Evolutionary conservation across 306 rosid genomes (phyloP), one percentile per base, ranked within the genome.

Genomic region (Arachis stenosperma): DNA sequence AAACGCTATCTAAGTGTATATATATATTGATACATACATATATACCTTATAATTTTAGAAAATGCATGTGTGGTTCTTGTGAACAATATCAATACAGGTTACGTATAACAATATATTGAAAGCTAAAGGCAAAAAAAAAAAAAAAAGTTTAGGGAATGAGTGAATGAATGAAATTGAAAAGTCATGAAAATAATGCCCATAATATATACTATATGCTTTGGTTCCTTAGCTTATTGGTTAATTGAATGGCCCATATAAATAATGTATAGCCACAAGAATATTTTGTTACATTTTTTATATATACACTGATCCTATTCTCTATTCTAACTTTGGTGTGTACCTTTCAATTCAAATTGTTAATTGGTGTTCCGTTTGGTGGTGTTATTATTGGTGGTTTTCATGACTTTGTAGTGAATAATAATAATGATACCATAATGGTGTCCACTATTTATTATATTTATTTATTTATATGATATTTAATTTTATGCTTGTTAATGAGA

Each of bases 81-180:
- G 76, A 71, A 52, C 30, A 33, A 83, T 79, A 67, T 36, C 48
- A 65, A 52, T 54, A 61, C 83, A 75, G 73, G 81, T 75, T 60
- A 66, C 76, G 79, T 75, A 60, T 75, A 60, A 66, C 56, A 65
- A 30, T 71, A 67, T 29, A 41, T 29, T 71, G 55, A 59, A 60
- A 66, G 29, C n/a, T 17, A 53, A 53, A 43, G 42, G 36, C 50
- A 61, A 14, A 30, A 65, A 78, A 30, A 65, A 78, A 15, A 15
- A 15, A 15, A 15, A 15, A 15, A 0, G 79, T 70, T 52, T 27
- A 79, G 58, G 78, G 75, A 82, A 75, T 78, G 64, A 51, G 37
- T 70, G 59, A 75, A 75, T 75, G 72, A 71, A 65, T 6, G 48
- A 44, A 44, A 6, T 33, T 33, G 48, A 44, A 44, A 9, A 44